Evolutionary conservation across 2,329 filamentous ascomycete genomes (phyloP).

Genomic region (Fonsecaea erecta): DNA sequence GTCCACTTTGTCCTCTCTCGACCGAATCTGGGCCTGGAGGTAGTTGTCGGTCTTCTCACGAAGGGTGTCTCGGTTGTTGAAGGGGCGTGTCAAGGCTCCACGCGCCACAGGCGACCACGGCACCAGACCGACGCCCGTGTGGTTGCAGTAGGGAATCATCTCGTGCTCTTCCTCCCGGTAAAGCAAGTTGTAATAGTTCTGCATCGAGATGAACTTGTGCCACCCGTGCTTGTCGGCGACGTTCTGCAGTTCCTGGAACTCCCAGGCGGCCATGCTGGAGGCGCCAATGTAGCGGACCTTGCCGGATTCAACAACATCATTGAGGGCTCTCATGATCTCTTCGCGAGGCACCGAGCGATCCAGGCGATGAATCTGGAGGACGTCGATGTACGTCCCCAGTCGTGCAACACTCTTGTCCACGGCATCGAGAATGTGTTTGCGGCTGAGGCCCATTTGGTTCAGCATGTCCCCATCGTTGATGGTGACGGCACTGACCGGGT

Average conservation of each 20-base stretch:
- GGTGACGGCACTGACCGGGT: conserved; percentile 41
- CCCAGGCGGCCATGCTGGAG: conserved; percentile 43
- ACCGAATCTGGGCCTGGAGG: conserved; percentile 49
- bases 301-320: conserved; percentile 51
- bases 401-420: conserved; percentile 57
- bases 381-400: conserved; percentile 54
- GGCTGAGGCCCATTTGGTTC: conserved; percentile 53
- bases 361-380: conserved; percentile 57
- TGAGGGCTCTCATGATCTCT: conserved; percentile 55
- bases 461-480: conserved; percentile 39
- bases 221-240: conserved; percentile 55
- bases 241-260: conserved; percentile 54
- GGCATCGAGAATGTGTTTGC: conserved; percentile 66
- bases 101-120: conserved; percentile 50
- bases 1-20: conserved; percentile 54
- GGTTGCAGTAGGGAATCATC: conserved; percentile 50
- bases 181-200: conserved; percentile 50
- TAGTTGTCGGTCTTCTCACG: conserved; percentile 53
- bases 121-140: conserved; percentile 46
- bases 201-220: conserved; percentile 60
- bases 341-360: conserved; percentile 51
- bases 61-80: conserved; percentile 47
- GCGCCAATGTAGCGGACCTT: conserved; percentile 45
- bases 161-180: conserved; percentile 56
- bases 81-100: conserved; percentile 55